phyloP scores from a whole-genome alignment of 768 basidiomycete species.

The Collybiopsis luxurians region DNA sequence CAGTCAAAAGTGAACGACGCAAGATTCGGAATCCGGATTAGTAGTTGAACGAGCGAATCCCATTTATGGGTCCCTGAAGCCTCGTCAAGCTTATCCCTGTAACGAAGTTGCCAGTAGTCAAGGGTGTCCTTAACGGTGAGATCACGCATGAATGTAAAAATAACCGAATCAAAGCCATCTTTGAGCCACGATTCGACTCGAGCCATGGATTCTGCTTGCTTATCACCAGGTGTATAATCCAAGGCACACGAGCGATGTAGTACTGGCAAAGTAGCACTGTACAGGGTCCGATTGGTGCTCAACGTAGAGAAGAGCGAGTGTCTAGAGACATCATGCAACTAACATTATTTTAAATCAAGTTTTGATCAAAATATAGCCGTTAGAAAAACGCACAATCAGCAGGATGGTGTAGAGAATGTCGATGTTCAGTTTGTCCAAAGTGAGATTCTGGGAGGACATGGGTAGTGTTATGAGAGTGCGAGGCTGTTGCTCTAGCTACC shows the following conservation, averaged over 20 bases:
- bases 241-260: background rate
- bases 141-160: background rate
- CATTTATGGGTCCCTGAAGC: background rate
- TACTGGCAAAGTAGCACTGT: background rate
- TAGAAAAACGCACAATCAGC: background rate
- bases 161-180: background rate
- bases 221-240: background rate
- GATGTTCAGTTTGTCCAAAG: background rate
- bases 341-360: background rate
- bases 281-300: background rate
- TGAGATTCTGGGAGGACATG: background rate
- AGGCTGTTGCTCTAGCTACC: no score
- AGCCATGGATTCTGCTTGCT: background rate
- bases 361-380: background rate
- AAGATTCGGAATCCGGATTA: no score
- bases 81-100: no score
- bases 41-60: no score
- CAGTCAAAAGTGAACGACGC: no score
- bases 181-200: background rate
- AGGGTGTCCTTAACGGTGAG: background rate
- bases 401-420: background rate
- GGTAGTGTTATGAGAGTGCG: background rate
- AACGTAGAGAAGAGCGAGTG: background rate
- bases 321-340: background rate
- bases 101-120: background rate